phyloP scores from a whole-genome alignment of 2,329 filamentous ascomycete genomes.

The Claviceps quebecensis region DNA sequence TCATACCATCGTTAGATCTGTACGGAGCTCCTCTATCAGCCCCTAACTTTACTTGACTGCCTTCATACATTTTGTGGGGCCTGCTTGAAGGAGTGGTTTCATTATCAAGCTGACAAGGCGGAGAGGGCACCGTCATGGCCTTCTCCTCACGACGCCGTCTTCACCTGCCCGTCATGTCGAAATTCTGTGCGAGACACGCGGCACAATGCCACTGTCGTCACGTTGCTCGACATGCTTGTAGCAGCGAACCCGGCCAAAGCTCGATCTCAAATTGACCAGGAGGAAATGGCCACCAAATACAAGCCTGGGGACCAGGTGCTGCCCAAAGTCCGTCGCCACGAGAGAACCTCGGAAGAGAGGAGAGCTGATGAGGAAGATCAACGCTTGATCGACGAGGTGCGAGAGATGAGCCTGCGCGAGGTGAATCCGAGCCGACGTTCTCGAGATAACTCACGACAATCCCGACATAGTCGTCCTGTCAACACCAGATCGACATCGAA shows the following conservation, averaged over 20 bases:
- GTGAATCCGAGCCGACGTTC: constrained; percentile 34
- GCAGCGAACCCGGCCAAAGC: constrained; percentile 63
- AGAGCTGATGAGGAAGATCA: constrained; percentile 52
- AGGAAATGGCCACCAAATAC: constrained; percentile 62
- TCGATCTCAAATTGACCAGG: constrained; percentile 57
- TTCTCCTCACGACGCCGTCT: constrained; percentile 36
- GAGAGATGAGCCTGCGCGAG: constrained; percentile 60
- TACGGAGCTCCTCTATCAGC: constrained; percentile 85
- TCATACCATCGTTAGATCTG: constrained; percentile 54
- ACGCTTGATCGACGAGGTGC: constrained; percentile 55
- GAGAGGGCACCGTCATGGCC: constrained; percentile 36
- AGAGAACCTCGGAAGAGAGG: constrained; percentile 37
- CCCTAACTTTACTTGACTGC: constrained; percentile 81
- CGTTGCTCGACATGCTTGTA: constrained; percentile 78
- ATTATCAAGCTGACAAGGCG: constrained; percentile 54
- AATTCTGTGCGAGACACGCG: constrained; percentile 73
- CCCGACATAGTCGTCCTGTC: constrained; percentile 22
- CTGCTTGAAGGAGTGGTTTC: constrained; percentile 93
- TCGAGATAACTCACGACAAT: constrained; percentile 16
- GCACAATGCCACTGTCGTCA: constrained; percentile 82
- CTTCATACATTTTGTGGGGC: constrained; percentile 93
- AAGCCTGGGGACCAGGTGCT: constrained; percentile 71
- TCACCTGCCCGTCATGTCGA: constrained; percentile 88
- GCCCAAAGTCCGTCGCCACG: constrained; percentile 40
- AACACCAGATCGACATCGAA: constrained; percentile 18